Conservation (phyloP, 2,329 filamentous ascomycete species). For the Fusarium sp. region DNA sequence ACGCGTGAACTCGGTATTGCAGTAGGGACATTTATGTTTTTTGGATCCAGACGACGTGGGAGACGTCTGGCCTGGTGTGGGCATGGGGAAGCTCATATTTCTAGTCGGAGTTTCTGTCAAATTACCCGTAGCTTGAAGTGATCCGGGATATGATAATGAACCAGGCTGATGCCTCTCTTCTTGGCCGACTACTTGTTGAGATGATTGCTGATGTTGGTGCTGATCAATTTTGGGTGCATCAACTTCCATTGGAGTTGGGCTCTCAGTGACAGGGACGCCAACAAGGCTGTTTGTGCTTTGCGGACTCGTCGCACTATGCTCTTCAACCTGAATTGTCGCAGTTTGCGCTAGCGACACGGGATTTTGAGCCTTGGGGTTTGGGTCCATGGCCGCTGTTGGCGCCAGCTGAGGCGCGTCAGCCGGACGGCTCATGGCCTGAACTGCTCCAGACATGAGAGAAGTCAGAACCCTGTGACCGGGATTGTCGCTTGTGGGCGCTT, state of each 20-base stretch:
- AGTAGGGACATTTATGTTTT: conserved; percentile 97
- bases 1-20: conserved; percentile 93
- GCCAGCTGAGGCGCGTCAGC: conserved; percentile 59
- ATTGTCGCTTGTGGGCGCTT: conserved; percentile 60
- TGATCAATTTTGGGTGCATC: conserved; percentile 49
- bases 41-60: conserved; percentile 73
- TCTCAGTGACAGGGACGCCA: conserved; percentile 57
- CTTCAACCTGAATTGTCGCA: conserved; percentile 50
- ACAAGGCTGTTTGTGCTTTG: conserved; percentile 56
- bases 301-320: conserved; percentile 54
- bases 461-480: conserved; percentile 62
- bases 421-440: conserved; percentile 64
- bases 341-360: conserved; percentile 48
- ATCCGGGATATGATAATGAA: conserved; percentile 65
- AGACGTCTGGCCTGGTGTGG: conserved; percentile 54
- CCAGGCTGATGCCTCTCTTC: conserved; percentile 61
- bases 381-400: conserved; percentile 56
- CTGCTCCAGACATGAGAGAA: conserved; percentile 63
- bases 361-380: conserved; percentile 51
- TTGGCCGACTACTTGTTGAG: conserved; percentile 56
- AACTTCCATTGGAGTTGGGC: conserved; percentile 64
- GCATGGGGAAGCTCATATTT: conserved; percentile 67
- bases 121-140: conserved; percentile 54
- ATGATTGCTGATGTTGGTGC: conserved; percentile 45
- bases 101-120: conserved; percentile 58